Base-by-base conservation (phyloP, 2,329 filamentous ascomycete species). In the Diplodia mutila region DNA sequence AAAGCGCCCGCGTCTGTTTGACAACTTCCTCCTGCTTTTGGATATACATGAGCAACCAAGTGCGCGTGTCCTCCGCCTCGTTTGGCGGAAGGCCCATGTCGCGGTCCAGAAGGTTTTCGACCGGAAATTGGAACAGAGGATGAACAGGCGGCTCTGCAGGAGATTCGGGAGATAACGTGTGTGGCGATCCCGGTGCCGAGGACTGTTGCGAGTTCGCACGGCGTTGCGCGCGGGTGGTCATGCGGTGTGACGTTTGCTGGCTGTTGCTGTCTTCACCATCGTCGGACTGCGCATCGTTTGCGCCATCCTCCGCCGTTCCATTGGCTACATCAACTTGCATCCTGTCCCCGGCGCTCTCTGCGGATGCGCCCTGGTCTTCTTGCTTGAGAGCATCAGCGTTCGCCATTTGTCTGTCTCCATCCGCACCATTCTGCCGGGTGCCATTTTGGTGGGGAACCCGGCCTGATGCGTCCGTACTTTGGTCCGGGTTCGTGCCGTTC, bases 11-110 rank as follows among this genome's bases (percentile, higher is more conserved):
- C 1, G 89, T 86, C 8, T 90, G 89, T 4, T 91, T 88, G 67
- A 91, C 90, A 2, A 94, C 88, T 76, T 95, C 92, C 73, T 95
- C 92, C 75, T 95, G 92, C 77, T 94, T 94, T 74, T 94, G 92
- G 29, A 94, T 88, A 75, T 92, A 94, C 12, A 92, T 81, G 71
- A 92, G 86, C 59, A 95, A 83, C 21, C 93, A 80, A 67, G 90
- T 86, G 68, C 92, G 88, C 52, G 92, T 89, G 69, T 95, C 91
- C 71, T 94, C 91, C 1, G 92, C 92, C 79, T 95, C 92, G 29
- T 83, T 80, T 21, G 88, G 84, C 0, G 91, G 91, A 2, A 96
- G 85, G 1, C 90, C 90, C 48, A 91, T 81, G 75, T 93, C 88
- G 66, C 89, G 85, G 75, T 94, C 90, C 2, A 89, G 85, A 65